These are phyloP conservation scores for Kodamaea laetipori DNA, from an alignment of 805 yeast genomes.

Conservation along the genomic window DNA sequence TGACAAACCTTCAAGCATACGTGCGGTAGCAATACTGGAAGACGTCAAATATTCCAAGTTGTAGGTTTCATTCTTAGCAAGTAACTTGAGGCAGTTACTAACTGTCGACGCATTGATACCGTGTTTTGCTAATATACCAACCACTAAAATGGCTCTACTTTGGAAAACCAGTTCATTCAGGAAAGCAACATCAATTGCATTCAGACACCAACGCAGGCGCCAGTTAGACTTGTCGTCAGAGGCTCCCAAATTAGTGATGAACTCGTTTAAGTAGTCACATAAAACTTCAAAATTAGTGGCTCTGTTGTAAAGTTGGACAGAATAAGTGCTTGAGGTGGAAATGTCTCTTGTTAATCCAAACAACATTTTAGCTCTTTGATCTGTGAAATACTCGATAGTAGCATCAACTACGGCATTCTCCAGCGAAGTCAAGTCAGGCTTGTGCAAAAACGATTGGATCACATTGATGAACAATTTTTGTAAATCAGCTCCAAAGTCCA, in stretches of 20 bases:
- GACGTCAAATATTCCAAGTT: conserved; percentile 38
- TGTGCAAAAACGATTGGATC: conserved; percentile 66
- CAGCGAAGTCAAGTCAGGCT: conserved; percentile 47
- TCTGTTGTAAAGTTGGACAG: conserved; percentile 41
- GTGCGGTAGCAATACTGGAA: conserved; percentile 46
- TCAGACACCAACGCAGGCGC: conserved; percentile 66
- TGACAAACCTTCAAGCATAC: conserved; percentile 52
- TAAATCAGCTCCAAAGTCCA: conserved; percentile 60
- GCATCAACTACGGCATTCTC: conserved; percentile 47
- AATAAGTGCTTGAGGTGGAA: conserved; percentile 33
- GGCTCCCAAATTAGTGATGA: conserved; percentile 52
- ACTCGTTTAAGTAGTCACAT: conserved; percentile 54
- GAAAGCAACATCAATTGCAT: conserved; percentile 65
- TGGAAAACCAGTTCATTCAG: conserved; percentile 58
- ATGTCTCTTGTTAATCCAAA: conserved; percentile 64
- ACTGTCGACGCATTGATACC: conserved; percentile 62
- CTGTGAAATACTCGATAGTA: conserved; percentile 50
- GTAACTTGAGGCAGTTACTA: conserved; percentile 31
- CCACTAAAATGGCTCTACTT: conserved; percentile 64
- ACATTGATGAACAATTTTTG: conserved; percentile 66
- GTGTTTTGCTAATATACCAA: conserved; percentile 65
- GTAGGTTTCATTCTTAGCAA: conserved; percentile 24
- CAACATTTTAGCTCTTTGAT: conserved; percentile 67
- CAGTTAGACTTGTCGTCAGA: conserved; percentile 53
- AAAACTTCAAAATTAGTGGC: conserved; percentile 57